Percentiles rank a stretch among this genome's conserved stretches.
Evolutionary conservation across 305 asterid genomes (phyloP).

Genomic region (Withania somnifera): DNA sequence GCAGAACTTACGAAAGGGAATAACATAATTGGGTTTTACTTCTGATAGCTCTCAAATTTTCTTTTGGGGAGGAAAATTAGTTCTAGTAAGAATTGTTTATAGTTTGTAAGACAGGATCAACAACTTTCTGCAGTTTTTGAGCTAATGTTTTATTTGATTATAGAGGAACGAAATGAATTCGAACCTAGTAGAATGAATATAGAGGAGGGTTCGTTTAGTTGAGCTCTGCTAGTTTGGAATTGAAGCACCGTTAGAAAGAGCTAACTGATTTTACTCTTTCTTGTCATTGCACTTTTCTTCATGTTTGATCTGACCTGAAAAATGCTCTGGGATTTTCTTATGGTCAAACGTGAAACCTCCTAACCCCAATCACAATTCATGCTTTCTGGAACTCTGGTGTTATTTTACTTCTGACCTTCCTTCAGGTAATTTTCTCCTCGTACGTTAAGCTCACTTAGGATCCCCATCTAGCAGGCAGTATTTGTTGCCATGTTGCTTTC

Average conservation of each 20-base stretch:
- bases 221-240: background rate
- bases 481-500: background rate
- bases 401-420: conserved; percentile 75
- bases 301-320: background rate
- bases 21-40: background rate
- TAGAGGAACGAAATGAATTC: background rate
- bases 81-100: background rate
- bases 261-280: background rate
- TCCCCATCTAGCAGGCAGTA: background rate
- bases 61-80: background rate
- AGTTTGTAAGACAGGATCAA: background rate
- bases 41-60: background rate
- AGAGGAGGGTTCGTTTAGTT: background rate
- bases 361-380: conserved; percentile 78
- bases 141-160: background rate
- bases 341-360: conserved; percentile 87
- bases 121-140: background rate
- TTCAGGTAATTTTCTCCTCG: conserved; percentile 39
- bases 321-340: conserved; percentile 70
- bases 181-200: background rate
- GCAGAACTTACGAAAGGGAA: background rate
- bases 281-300: background rate
- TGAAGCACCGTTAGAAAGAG: background rate
- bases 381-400: conserved; percentile 95
- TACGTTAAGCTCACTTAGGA: background rate